Conservation (phyloP, 768 basidiomycete genomes). For the Chlorophyllum brunneum region DNA sequence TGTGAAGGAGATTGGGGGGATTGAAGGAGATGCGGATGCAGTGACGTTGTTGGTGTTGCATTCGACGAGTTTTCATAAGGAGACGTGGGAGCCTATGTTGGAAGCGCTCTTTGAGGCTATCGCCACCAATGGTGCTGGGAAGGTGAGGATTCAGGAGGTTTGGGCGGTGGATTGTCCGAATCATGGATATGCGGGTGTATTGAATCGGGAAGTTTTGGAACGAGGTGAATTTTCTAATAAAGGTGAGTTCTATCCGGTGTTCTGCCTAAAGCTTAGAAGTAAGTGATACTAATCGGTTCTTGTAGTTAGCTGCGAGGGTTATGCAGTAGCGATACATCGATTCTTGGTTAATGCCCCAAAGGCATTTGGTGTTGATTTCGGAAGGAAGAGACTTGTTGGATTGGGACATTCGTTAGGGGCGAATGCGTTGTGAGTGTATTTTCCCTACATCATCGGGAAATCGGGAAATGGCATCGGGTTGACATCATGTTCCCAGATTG, state of each 20-base stretch:
- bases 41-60: slow-evolving; percentile 61
- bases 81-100: slow-evolving; percentile 66
- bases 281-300: not conserved
- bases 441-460: slow-evolving; percentile 1
- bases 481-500: slow-evolving; percentile 31
- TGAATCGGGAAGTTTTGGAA: slow-evolving; percentile 48
- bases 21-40: slow-evolving; percentile 32
- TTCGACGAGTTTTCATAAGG: slow-evolving; percentile 73
- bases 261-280: slow-evolving; percentile 2
- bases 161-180: slow-evolving; percentile 74
- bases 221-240: slow-evolving; percentile 38
- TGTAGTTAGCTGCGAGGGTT: slow-evolving; percentile 61
- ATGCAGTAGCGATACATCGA: slow-evolving; percentile 53
- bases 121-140: slow-evolving; percentile 7
- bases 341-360: slow-evolving; percentile 40
- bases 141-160: slow-evolving; percentile 47
- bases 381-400: slow-evolving; percentile 48
- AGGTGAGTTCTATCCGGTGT: slow-evolving; percentile 33
- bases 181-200: slow-evolving; percentile 55
- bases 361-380: slow-evolving; percentile 44
- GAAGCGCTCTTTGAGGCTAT: slow-evolving; percentile 40
- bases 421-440: slow-evolving; percentile 53
- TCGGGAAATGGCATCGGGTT: not conserved
- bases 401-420: slow-evolving; percentile 70
- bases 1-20: slow-evolving; percentile 33